Percentiles rank a stretch among this genome's conserved stretches.
These are phyloP conservation scores for Saccharomyces hybrid DNA, from an alignment of 1,139 yeast genomes.

Conservation along the genomic window DNA sequence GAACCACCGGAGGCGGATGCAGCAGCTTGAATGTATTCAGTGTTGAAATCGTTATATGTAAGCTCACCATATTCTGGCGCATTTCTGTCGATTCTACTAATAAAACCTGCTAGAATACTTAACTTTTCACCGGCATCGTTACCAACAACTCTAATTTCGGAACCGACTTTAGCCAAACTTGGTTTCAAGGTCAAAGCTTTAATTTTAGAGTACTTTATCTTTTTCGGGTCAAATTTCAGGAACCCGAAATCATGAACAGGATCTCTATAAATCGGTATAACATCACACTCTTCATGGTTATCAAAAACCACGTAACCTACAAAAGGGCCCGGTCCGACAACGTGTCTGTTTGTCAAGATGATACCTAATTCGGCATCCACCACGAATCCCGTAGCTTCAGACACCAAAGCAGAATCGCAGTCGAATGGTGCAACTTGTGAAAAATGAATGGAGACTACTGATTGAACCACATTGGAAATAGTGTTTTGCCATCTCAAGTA, in stretches of 20 bases:
- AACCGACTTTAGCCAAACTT: constrained; percentile 77
- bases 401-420: constrained; percentile 70
- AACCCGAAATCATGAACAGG: constrained; percentile 85
- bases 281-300: constrained; percentile 89
- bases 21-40: constrained; percentile 94
- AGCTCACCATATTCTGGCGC: constrained; percentile 90
- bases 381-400: constrained; percentile 94
- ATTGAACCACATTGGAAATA: constrained; percentile 70
- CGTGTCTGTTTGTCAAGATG: constrained; percentile 86
- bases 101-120: constrained; percentile 81
- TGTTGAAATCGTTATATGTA: constrained; percentile 90
- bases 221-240: constrained; percentile 63
- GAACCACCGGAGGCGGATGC: constrained; percentile 95
- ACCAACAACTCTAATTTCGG: constrained; percentile 90
- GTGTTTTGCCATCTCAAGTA: constrained; percentile 65
- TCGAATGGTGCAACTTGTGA: constrained; percentile 83
- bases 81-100: constrained; percentile 82
- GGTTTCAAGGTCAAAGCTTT: constrained; percentile 65
- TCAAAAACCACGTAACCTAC: constrained; percentile 86
- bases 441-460: constrained; percentile 86
- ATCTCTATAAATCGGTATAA: constrained; percentile 72
- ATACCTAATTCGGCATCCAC: constrained; percentile 77
- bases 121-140: constrained; percentile 94
- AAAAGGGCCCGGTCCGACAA: constrained; percentile 92
- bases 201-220: constrained; percentile 66